phyloP scores from a whole-genome alignment of 805 yeast genomes.

The Starmera caribaea region DNA sequence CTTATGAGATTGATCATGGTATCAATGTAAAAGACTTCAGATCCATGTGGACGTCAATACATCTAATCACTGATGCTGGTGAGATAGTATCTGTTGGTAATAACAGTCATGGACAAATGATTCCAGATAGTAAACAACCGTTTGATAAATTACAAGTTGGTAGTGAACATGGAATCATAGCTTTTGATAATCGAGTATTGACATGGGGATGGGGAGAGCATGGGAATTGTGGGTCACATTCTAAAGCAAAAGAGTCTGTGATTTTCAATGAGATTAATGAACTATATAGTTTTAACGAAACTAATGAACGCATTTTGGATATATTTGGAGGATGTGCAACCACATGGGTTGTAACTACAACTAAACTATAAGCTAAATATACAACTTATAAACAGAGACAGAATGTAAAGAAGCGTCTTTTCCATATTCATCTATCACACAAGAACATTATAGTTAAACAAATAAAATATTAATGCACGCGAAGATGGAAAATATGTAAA shows the following conservation, averaged over 20 bases:
- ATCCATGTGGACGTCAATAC: constrained; percentile 79
- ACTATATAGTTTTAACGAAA: constrained; percentile 24
- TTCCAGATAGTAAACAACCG: constrained; percentile 11
- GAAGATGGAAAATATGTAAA: constrained; percentile 80
- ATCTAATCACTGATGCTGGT: constrained; percentile 24
- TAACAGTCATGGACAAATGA: constrained; percentile 64
- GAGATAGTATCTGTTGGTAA: constrained; percentile 55
- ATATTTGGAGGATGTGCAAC: constrained; percentile 62
- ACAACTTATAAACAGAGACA: background rate
- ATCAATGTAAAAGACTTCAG: constrained; percentile 19
- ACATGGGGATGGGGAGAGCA: constrained; percentile 99
- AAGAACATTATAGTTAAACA: constrained; percentile 2
- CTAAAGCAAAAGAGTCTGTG: constrained; percentile 5
- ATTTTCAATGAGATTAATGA: constrained; percentile 26
- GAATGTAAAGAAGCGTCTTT: constrained; percentile 69
- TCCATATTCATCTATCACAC: constrained; percentile 63
- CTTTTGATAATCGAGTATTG: constrained; percentile 25
- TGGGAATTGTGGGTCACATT: constrained; percentile 71
- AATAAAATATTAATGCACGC: constrained; percentile 12
- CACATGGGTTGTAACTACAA: constrained; percentile 40
- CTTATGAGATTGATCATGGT: constrained; percentile 7
- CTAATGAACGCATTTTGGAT: constrained; percentile 16
- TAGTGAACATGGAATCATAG: constrained; percentile 75
- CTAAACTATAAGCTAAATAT: constrained; percentile 2
- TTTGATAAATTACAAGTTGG: constrained; percentile 40